Percentiles rank a stretch among this genome's conserved stretches.
These are phyloP conservation scores for Claviceps sp. DNA, from an alignment of 2,329 filamentous ascomycete species.

Conservation along the genomic window DNA sequence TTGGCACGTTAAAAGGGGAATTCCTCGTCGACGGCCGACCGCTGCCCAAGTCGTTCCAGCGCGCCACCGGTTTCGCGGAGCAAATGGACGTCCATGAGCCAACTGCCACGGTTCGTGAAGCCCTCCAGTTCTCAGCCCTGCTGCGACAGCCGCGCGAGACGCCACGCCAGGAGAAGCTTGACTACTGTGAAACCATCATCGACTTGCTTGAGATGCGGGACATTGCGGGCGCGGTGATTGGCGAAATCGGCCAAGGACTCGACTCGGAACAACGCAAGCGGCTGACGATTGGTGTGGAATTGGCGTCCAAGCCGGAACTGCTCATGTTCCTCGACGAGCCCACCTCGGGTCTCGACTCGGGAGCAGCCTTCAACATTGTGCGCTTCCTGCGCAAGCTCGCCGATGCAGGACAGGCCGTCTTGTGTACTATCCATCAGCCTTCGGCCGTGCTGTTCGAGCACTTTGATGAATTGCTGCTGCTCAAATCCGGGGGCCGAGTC, in stretches of 20 bases:
- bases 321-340: conserved; percentile 54
- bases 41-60: conserved; percentile 62
- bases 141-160: conserved; percentile 47
- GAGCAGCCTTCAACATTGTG: conserved; percentile 47
- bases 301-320: conserved; percentile 44
- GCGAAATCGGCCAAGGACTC: conserved; percentile 42
- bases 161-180: conserved; percentile 47
- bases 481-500: conserved; percentile 38
- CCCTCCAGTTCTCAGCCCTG: conserved; percentile 50
- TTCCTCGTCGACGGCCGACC: conserved; percentile 66
- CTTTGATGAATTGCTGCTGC: conserved; percentile 42
- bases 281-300: conserved; percentile 41
- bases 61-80: conserved; percentile 58
- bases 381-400: conserved; percentile 48
- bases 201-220: conserved; percentile 54
- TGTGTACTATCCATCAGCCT: conserved; percentile 49
- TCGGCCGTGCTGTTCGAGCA: conserved; percentile 41
- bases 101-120: conserved; percentile 52
- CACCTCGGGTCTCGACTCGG: conserved; percentile 43
- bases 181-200: conserved; percentile 56
- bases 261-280: conserved; percentile 46
- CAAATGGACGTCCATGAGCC: conserved; percentile 57
- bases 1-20: conserved; percentile 63
- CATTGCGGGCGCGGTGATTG: conserved; percentile 52
- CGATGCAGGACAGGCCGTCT: conserved; percentile 43